Percentiles rank a stretch among this genome's conserved stretches.
Evolutionary conservation across 2,329 filamentous ascomycete species (phyloP).

Genomic region (Stagonosporopsis rhizophila): DNA sequence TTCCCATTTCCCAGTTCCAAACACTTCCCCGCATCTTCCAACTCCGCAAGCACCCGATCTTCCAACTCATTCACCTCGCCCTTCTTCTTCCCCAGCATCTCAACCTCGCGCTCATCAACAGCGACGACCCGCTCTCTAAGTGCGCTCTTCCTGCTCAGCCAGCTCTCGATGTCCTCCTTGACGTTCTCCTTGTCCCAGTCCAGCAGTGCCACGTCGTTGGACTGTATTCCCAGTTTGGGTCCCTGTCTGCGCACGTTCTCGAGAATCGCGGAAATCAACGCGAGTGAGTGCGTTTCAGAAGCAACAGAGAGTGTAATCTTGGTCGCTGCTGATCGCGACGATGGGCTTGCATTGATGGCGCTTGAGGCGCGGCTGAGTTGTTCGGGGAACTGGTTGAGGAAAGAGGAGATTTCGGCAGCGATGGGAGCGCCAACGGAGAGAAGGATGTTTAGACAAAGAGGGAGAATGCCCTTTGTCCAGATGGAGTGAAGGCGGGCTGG

Average conservation of each 20-base stretch:
- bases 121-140: conserved; percentile 77
- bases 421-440: conserved; percentile 80
- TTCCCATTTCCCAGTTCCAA: conserved; percentile 37
- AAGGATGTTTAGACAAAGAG: conserved; percentile 86
- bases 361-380: conserved; percentile 76
- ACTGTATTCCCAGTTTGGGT: conserved; percentile 56
- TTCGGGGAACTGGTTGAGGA: conserved; percentile 86
- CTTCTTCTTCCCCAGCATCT: conserved; percentile 56
- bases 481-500: conserved; percentile 81
- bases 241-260: conserved; percentile 65
- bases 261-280: conserved; percentile 77
- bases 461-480: conserved; percentile 88
- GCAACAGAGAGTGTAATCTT: conserved; percentile 76
- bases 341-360: conserved; percentile 67
- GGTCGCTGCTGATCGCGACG: conserved; percentile 37
- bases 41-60: conserved; percentile 69
- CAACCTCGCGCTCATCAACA: conserved; percentile 73
- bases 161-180: conserved; percentile 83
- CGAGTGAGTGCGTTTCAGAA: conserved; percentile 79
- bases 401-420: conserved; percentile 82
- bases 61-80: conserved; percentile 68
- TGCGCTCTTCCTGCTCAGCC: conserved; percentile 72
- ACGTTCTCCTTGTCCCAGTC: conserved; percentile 76
- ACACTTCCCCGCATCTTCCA: conserved; percentile 47
- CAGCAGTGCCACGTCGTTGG: conserved; percentile 71